These are phyloP conservation scores for Allium cepa DNA, from an alignment of 106 monocot species.

Conservation along the genomic window DNA sequence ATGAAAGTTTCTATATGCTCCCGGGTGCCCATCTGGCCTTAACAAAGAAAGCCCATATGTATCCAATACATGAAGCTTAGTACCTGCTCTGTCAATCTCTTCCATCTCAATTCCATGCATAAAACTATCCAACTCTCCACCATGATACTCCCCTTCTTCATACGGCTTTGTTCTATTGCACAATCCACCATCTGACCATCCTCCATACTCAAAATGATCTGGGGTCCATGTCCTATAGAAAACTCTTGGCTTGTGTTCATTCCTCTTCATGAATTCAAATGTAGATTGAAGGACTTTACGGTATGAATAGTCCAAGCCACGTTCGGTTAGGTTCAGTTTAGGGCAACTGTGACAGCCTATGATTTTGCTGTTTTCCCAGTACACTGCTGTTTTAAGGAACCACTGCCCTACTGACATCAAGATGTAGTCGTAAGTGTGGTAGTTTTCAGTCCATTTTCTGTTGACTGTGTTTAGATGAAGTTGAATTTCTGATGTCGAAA, in stretches of 20 bases:
- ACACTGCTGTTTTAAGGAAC: constrained; percentile 79
- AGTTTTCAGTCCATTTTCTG: constrained; percentile 46
- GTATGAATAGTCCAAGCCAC: constrained; percentile 28
- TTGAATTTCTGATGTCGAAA: constrained; percentile 10
- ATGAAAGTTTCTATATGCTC: constrained; percentile 43
- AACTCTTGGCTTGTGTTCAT: constrained; percentile 39
- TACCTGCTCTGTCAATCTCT: constrained; percentile 20
- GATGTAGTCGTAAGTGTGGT: constrained; percentile 42
- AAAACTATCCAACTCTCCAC: constrained; percentile 21
- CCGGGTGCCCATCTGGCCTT: constrained; percentile 62
- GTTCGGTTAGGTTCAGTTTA: constrained; percentile 44
- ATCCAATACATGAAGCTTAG: constrained; percentile 32
- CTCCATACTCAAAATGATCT: constrained; percentile 57
- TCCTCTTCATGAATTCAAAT: constrained; percentile 21
- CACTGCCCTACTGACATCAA: constrained; percentile 69
- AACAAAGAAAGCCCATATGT: constrained; percentile 44
- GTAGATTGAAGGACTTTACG: constrained; percentile 18
- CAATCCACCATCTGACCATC: constrained; percentile 54
- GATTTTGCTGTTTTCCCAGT: constrained; percentile 45
- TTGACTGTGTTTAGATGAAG: constrained; percentile 72
- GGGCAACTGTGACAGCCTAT: constrained; percentile 70
- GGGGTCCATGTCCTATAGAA: constrained; percentile 66
- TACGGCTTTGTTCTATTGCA: constrained; percentile 53
- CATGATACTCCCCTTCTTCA: constrained; percentile 24
- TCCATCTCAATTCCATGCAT: constrained; percentile 47